Conservation (phyloP, 768 basidiomycete genomes). For the Lactarius evosmus region DNA sequence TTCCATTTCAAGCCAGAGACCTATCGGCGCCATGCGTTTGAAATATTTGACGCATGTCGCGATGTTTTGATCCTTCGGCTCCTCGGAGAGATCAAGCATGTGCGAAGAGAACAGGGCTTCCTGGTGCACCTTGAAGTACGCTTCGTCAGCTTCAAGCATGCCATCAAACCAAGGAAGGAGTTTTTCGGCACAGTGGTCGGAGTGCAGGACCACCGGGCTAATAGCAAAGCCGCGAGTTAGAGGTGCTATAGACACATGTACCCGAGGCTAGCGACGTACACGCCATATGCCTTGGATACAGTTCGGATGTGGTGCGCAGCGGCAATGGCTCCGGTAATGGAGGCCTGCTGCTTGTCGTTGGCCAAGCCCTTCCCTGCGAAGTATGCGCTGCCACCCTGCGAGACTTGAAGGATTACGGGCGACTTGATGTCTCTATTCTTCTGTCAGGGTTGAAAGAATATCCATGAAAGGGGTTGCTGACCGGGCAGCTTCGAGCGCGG, state of each 20-base stretch:
- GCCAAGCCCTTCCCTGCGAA: slow-evolving; percentile 95
- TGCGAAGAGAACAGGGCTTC: slow-evolving; percentile 93
- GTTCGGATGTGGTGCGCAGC: slow-evolving; percentile 90
- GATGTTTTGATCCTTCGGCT: slow-evolving; percentile 91
- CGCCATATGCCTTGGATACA: slow-evolving; percentile 86
- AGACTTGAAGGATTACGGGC: slow-evolving; percentile 96
- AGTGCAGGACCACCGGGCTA: slow-evolving; percentile 95
- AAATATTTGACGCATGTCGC: slow-evolving; percentile 92
- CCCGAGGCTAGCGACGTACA: slow-evolving; percentile 52
- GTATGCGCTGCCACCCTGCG: slow-evolving; percentile 94
- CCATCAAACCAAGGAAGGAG: slow-evolving; percentile 99
- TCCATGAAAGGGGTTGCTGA: slow-evolving; percentile 33
- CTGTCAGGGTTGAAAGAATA: slow-evolving; percentile 5
- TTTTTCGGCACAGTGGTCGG: slow-evolving; percentile 98
- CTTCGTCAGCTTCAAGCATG: slow-evolving; percentile 96
- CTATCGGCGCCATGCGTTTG: slow-evolving; percentile 87
- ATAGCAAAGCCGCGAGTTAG: slow-evolving; percentile 7
- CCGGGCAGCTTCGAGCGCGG: slow-evolving; percentile 94
- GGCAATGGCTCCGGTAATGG: slow-evolving; percentile 86
- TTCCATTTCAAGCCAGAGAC: slow-evolving; percentile 99
- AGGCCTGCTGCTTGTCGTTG: slow-evolving; percentile 95
- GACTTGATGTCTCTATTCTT: slow-evolving; percentile 81
- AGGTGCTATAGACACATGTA: slow-evolving; percentile 5
- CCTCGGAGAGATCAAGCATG: slow-evolving; percentile 98
- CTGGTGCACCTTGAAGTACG: slow-evolving; percentile 83